A percentile compares a stretch with the other conserved stretches of the same genome.
Evolutionary conservation across 1,284 basidiomycete species (phyloP).

Genomic region (Cryptococcus sp.): DNA sequence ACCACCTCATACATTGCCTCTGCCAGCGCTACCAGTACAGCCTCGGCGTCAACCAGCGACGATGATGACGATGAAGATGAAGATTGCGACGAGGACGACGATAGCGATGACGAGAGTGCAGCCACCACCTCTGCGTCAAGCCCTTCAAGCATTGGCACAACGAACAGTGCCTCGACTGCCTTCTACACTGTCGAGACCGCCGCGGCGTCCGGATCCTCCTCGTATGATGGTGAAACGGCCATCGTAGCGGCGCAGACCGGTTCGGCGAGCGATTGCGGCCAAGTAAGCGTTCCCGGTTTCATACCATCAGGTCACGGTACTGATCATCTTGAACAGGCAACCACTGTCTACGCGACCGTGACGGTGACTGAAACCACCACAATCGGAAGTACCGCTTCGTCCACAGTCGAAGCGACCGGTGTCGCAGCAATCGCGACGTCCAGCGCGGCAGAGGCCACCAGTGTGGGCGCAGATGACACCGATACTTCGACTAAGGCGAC

Average conservation of each 20-base stretch:
- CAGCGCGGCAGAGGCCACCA: conserved; percentile 2
- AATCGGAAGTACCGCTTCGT: not conserved
- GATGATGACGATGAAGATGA: conserved; percentile 6
- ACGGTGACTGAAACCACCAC: conserved; percentile 19
- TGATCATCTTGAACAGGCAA: conserved; percentile 13
- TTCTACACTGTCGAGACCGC: not conserved
- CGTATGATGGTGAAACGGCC: not conserved
- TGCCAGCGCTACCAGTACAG: conserved; percentile 2
- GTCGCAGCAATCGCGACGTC: not conserved
- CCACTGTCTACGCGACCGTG: conserved; percentile 28
- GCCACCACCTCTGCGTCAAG: not conserved
- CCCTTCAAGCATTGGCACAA: not conserved
- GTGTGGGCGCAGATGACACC: not conserved
- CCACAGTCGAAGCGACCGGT: not conserved
- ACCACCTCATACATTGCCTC: conserved; percentile 1
- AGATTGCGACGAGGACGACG: not conserved
- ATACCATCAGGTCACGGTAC: not conserved
- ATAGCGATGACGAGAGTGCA: conserved; percentile 1
- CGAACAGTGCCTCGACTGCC: not conserved
- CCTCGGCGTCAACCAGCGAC: conserved; percentile 8
- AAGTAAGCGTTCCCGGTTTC: conserved; percentile 16
- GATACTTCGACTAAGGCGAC: not conserved
- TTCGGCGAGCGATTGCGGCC: conserved; percentile 10
- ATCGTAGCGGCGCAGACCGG: too few relatives aligned
- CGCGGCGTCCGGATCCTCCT: not conserved